Conservation (phyloP, 2,329 filamentous ascomycete species). For the Hypocreales sp. region DNA sequence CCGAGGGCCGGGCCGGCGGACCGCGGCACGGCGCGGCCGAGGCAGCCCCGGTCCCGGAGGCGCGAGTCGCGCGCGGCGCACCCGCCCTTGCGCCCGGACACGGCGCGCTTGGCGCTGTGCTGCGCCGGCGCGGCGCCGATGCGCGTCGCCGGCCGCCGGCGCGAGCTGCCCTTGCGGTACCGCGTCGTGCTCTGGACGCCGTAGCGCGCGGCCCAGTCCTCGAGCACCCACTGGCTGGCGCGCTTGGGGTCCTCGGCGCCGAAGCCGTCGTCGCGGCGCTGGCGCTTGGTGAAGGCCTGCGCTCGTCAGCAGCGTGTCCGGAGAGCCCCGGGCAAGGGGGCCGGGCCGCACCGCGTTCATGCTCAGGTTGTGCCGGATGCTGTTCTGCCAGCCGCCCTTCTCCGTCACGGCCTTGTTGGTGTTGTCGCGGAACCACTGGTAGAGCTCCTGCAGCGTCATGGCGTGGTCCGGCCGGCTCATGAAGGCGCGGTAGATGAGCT, state of each 20-base stretch:
- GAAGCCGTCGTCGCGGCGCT: conserved; percentile 4
- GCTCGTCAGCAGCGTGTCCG: too few species aligned
- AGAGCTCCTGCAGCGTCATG: conserved; percentile 75
- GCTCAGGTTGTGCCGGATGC: conserved; percentile 85
- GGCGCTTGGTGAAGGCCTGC: conserved; percentile 27
- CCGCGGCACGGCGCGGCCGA: background rate
- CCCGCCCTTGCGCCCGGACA: conserved; percentile 18
- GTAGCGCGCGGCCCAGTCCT: conserved; percentile 48
- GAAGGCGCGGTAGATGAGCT: conserved; percentile 65
- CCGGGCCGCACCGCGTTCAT: conserved; percentile 89
- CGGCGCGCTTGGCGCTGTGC: conserved; percentile 13
- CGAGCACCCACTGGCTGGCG: conserved; percentile 63
- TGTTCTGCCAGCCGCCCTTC: conserved; percentile 82
- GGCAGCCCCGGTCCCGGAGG: conserved; percentile 4
- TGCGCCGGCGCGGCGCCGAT: conserved; percentile 5
- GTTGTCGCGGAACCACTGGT: conserved; percentile 74
- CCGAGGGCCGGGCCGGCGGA: too few species aligned
- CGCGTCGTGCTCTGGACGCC: conserved; percentile 79
- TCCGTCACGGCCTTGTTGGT: conserved; percentile 67
- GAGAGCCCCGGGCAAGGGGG: too few species aligned
- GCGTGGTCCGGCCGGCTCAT: conserved; percentile 48
- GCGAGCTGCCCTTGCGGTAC: conserved; percentile 41
- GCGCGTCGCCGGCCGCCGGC: conserved; percentile 8
- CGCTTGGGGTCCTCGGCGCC: conserved; percentile 35
- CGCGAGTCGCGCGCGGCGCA: conserved; percentile 13